Evolutionary conservation across 169 alveolate species (phyloP).

Genomic region (Plasmodium coatneyi): DNA sequence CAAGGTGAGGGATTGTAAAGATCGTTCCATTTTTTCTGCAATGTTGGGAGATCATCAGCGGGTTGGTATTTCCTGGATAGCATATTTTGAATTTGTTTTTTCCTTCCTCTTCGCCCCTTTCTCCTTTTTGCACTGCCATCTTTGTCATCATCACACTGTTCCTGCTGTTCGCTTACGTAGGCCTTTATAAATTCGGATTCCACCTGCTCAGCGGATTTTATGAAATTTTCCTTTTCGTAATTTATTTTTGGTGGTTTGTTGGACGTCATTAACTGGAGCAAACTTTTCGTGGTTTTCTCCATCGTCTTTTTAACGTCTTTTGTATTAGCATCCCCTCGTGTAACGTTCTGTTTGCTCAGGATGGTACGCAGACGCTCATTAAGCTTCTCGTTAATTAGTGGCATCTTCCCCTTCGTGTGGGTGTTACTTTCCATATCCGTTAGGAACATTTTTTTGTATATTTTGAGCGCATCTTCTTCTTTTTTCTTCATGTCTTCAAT

Average conservation of each 20-base stretch:
- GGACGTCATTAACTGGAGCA: slow-evolving; percentile 43
- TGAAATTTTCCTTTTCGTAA: slow-evolving; percentile 64
- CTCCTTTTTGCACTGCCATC: slow-evolving; percentile 22
- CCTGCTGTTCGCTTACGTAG: slow-evolving; percentile 37
- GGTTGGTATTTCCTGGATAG: slow-evolving; percentile 44
- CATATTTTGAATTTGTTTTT: slow-evolving; percentile 22
- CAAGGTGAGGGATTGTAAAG: neutral
- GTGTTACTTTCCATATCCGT: neutral
- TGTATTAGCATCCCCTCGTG: slow-evolving; percentile 2
- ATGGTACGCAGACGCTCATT: slow-evolving; percentile 15
- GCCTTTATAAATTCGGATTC: slow-evolving; percentile 73
- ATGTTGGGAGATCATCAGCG: slow-evolving; percentile 9
- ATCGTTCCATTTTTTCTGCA: slow-evolving; percentile 63
- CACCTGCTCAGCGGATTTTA: slow-evolving; percentile 73
- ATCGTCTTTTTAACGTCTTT: neutral
- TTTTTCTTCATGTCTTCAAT: slow-evolving; percentile 34
- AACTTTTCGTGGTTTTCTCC: slow-evolving; percentile 28
- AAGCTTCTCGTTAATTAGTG: slow-evolving; percentile 18
- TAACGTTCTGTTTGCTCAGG: slow-evolving; percentile 1
- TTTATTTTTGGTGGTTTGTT: slow-evolving; percentile 59
- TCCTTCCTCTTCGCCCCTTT: slow-evolving; percentile 24
- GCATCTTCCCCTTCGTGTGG: neutral
- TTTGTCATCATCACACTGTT: slow-evolving; percentile 23
- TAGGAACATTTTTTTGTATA: slow-evolving; percentile 59
- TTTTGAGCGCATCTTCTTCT: slow-evolving; percentile 44